Base-by-base conservation (phyloP, 306 rosid genomes). In the Lathyrus tuberosus region DNA sequence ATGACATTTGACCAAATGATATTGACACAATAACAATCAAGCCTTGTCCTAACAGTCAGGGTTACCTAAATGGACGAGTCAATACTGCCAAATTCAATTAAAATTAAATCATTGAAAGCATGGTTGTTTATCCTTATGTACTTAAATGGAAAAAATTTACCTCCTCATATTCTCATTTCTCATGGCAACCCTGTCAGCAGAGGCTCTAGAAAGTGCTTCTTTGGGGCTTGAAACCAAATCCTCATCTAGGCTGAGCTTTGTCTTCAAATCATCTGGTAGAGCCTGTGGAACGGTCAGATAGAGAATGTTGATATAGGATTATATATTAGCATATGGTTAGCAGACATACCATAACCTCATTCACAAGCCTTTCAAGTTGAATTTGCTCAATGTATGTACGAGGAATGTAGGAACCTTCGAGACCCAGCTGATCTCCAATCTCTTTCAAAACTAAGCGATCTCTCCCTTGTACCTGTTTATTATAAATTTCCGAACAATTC, bases 311-410 rank as follows among this genome's bases (percentile, higher is more conserved):
- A 74, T 6, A 40, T 3, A 53, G n/a, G 43, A 69, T 43, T 60
- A 38, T 60, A 57, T 68, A 63, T 71, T 51, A 49, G 47, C 41
- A 56, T 43, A 9, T 40, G 77, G 51, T 59, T 11, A 77, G 70
- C 31, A 71, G 64, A 49, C 95, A 77, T 87, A 95, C 99, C 99
- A 91, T 89, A 86, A 95, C 97, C 75, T 95, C 99, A 79, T 86
- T 83, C 54, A 91, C 95, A 69, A 95, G 99, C 84, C 91, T 95
- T 81, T 95, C 99, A 78, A 95, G 83, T 78, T 95, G 99, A 80
- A 95, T 95, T 81, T 95, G 99, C 74, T 95, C 99, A 53, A 95
- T 95, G 61, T 95, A 95, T 65, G 99, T 95, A 31, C 97, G 97
- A 80, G 99, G 96, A 83, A 84, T 86, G 80, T 91, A 95, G 75